Evolutionary conservation across 1,284 basidiomycete species (phyloP).

Genomic region (Cryptococcus deneoformans): DNA sequence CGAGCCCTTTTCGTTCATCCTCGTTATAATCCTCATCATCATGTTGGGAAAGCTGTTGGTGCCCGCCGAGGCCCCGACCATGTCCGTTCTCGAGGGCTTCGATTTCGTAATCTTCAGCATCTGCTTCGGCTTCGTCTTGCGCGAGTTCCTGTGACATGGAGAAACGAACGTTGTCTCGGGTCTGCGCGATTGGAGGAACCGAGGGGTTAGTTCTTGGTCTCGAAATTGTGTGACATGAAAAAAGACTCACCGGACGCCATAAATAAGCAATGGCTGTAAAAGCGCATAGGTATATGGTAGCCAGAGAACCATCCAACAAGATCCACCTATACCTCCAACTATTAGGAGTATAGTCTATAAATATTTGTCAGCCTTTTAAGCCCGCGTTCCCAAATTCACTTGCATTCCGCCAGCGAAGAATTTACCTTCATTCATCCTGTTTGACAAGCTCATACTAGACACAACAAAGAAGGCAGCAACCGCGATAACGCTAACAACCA

Average conservation of each 20-base stretch:
- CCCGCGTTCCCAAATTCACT: neutral
- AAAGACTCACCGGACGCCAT: slow-evolving; percentile 68
- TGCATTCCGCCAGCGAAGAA: neutral
- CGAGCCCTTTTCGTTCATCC: slow-evolving; percentile 3
- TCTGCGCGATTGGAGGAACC: slow-evolving; percentile 35
- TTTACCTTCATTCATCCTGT: slow-evolving; percentile 79
- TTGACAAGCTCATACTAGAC: slow-evolving; percentile 86
- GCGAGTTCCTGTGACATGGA: slow-evolving; percentile 55
- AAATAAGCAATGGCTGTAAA: slow-evolving; percentile 83
- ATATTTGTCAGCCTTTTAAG: no score
- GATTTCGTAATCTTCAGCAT: slow-evolving; percentile 65
- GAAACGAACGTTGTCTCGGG: slow-evolving; percentile 83
- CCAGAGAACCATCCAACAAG: slow-evolving; percentile 93
- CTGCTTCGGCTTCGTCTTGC: slow-evolving; percentile 65
- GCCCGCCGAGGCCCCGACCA: slow-evolving; percentile 34
- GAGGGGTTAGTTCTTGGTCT: no score
- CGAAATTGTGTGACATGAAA: no score
- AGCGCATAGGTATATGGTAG: slow-evolving; percentile 74
- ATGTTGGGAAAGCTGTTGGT: slow-evolving; percentile 36
- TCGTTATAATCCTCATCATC: slow-evolving; percentile 61
- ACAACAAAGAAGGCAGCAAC: slow-evolving; percentile 90
- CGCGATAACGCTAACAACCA: slow-evolving; percentile 78
- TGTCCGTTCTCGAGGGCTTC: slow-evolving; percentile 60
- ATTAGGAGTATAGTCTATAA: slow-evolving; percentile 79
- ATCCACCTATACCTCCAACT: slow-evolving; percentile 97